phyloP scores from a whole-genome alignment of 148 eudicot species.

The Chenopodium berlandieri region DNA sequence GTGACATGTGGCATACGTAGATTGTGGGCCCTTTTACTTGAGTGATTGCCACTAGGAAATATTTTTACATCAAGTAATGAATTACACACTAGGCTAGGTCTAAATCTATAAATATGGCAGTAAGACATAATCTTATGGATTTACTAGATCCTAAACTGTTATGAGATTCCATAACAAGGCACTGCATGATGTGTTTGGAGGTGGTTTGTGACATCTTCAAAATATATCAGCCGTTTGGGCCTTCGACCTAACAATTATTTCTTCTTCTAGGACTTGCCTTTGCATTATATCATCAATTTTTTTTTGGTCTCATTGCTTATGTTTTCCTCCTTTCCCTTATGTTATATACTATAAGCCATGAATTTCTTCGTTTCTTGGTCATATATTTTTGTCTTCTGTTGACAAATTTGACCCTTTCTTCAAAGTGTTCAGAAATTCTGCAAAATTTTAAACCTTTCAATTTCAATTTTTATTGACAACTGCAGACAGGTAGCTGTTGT shows the following conservation, averaged over 20 bases:
- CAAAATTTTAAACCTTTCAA: background rate
- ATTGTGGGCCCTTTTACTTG: background rate
- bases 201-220: background rate
- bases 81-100: background rate
- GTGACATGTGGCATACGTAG: background rate
- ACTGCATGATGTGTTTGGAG: background rate
- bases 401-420: background rate
- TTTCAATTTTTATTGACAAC: conserved; percentile 3
- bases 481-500: conserved; percentile 59
- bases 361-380: background rate
- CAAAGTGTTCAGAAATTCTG: background rate
- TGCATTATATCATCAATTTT: background rate
- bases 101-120: background rate
- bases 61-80: background rate
- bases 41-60: background rate
- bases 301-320: background rate
- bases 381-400: background rate
- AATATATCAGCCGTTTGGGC: background rate
- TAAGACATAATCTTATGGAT: background rate
- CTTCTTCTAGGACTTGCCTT: background rate
- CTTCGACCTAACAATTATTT: background rate
- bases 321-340: background rate
- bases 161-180: background rate
- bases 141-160: background rate
- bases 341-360: background rate